phyloP scores from a whole-genome alignment of 2,329 filamentous ascomycete genomes.

The Aspergillus transmontanensis region DNA sequence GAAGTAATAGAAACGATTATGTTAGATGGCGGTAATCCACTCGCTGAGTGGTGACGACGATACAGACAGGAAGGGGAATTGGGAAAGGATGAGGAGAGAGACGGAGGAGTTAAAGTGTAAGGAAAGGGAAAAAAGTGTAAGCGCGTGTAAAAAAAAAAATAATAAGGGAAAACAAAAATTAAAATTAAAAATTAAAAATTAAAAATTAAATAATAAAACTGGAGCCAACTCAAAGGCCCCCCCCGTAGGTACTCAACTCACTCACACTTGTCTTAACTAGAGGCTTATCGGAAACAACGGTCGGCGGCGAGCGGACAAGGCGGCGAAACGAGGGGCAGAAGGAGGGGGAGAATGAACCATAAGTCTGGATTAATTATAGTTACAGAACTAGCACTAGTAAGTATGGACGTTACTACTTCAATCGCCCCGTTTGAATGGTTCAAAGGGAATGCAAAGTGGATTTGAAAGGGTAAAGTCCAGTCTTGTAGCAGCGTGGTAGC shows the following conservation, averaged over 20 bases:
- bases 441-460: neutral
- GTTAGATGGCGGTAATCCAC: constrained; percentile 17
- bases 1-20: constrained; percentile 15
- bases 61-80: constrained; percentile 12
- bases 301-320: constrained; percentile 21
- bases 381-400: neutral
- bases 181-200: neutral
- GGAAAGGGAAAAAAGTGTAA: constrained; percentile 8
- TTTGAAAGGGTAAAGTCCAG: neutral
- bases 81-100: constrained; percentile 12
- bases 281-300: constrained; percentile 39
- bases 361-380: constrained; percentile 1
- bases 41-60: constrained; percentile 20
- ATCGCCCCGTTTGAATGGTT: neutral
- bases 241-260: neutral
- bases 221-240: neutral
- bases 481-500: neutral
- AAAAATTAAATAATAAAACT: neutral
- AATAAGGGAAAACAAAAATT: neutral
- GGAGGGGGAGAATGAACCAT: constrained; percentile 9
- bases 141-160: constrained; percentile 14
- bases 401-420: neutral
- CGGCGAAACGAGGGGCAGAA: constrained; percentile 24
- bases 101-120: constrained; percentile 6
- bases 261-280: constrained; percentile 2